phyloP scores from a whole-genome alignment of 1,284 basidiomycete species.

The Paramarasmius palmivorus region DNA sequence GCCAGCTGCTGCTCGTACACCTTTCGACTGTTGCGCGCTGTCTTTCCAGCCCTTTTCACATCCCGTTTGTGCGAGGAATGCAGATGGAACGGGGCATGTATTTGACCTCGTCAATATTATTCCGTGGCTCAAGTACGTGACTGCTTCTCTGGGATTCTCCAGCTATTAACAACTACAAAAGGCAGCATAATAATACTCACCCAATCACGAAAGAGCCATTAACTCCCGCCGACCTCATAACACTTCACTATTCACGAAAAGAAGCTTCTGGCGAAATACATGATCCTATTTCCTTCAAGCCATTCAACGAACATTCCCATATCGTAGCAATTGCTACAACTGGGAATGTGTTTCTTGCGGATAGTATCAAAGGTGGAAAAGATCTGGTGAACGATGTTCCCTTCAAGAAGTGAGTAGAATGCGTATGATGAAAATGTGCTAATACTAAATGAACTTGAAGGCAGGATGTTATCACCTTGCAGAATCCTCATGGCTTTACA shows the following conservation, averaged over 20 bases:
- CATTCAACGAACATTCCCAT: slow-evolving; percentile 89
- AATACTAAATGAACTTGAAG: slow-evolving; percentile 35
- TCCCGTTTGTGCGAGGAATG: slow-evolving; percentile 85
- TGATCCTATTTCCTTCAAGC: slow-evolving; percentile 93
- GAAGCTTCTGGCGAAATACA: slow-evolving; percentile 78
- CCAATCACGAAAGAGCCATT: slow-evolving; percentile 88
- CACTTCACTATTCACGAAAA: slow-evolving; percentile 85
- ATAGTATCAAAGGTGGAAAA: slow-evolving; percentile 85
- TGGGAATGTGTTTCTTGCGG: slow-evolving; percentile 89
- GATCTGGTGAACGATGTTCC: slow-evolving; percentile 86
- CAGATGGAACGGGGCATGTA: slow-evolving; percentile 73
- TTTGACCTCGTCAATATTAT: slow-evolving; percentile 69
- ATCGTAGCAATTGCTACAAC: slow-evolving; percentile 89
- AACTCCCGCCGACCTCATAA: slow-evolving; percentile 78
- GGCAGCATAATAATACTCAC: slow-evolving; percentile 76
- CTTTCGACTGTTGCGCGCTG: slow-evolving; percentile 91
- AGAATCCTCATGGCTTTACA: slow-evolving; percentile 80
- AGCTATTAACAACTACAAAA: slow-evolving; percentile 27
- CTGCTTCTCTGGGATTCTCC: slow-evolving; percentile 4
- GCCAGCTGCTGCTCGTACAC: slow-evolving; percentile 62
- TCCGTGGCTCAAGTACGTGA: slow-evolving; percentile 88
- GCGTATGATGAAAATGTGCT: not conserved
- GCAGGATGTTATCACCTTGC: slow-evolving; percentile 89
- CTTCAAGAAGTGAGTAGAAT: slow-evolving; percentile 71
- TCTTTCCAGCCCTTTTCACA: slow-evolving; percentile 90